A percentile compares a stretch with the other conserved stretches of the same genome.
These are phyloP conservation scores for Phyllostachys edulis DNA, from an alignment of 176 grass and related monocot genomes.

Conservation along the genomic window DNA sequence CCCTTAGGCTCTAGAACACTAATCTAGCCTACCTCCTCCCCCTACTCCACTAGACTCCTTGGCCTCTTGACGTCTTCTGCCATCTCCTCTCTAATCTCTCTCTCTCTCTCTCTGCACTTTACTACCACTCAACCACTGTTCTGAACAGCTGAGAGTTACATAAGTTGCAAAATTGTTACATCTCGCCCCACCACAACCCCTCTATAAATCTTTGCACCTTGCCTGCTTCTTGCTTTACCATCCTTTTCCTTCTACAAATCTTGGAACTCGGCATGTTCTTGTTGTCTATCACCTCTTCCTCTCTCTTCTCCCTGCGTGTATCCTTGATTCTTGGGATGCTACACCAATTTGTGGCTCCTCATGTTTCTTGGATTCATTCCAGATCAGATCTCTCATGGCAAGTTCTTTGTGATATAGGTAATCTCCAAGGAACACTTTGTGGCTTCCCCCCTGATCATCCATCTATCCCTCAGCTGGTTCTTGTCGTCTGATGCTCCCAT, in stretches of 20 bases:
- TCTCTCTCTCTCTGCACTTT: slow-evolving; percentile 47
- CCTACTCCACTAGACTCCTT: background rate
- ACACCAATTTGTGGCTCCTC: background rate
- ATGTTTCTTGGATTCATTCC: background rate
- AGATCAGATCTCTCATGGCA: background rate
- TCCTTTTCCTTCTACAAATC: background rate
- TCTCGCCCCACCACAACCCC: background rate
- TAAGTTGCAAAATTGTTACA: slow-evolving; percentile 7
- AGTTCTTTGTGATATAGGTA: background rate
- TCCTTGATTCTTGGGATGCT: background rate
- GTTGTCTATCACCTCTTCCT: background rate
- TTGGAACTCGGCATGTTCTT: background rate
- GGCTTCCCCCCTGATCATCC: background rate
- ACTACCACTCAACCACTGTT: slow-evolving; percentile 45
- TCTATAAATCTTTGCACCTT: slow-evolving; percentile 47
- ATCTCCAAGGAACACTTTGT: background rate
- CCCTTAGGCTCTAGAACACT: slow-evolving; percentile 30
- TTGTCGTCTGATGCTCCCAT: background rate
- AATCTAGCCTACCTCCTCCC: background rate
- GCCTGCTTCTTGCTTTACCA: background rate
- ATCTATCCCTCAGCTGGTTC: background rate
- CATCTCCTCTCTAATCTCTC: background rate
- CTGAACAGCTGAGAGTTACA: slow-evolving; percentile 27
- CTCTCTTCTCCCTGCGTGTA: background rate
- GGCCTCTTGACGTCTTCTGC: slow-evolving; percentile 17